Evolutionary conservation across 352 stramenopile species (phyloP), one percentile per base, ranked within the genome.

Genomic region (Bremia lactucae): DNA sequence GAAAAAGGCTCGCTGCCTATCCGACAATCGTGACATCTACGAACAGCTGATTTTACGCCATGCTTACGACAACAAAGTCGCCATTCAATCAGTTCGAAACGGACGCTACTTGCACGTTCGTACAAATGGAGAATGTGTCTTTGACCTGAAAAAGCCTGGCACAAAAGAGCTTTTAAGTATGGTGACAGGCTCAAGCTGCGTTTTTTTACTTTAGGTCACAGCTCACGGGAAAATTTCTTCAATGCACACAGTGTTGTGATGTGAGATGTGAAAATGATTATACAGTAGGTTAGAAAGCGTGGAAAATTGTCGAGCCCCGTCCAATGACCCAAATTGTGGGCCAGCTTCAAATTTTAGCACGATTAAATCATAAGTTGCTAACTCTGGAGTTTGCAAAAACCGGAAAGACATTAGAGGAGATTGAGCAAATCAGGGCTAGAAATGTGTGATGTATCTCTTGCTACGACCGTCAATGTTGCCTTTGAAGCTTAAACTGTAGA

Each of bases 141-240:
- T 72, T 22, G 57, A 65, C 33, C 31, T 33, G 2, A 65, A 56
- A 22, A 21, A 62, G 13, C 36, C 45, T 52, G 37, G 59, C 10
- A 26, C 54, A 14, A 64, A 50, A 46, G 54, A 65, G 25, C 46
- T 53, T 19, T 72, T 72, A 35, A 53, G 15, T 13, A 64, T 72
- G 36, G 61, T 68, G 25, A 65, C 52, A 16, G 52, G 59, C 22
- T 36, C 34, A 3, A 19, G 42, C 16, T 53, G 48, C 10, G 34
- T 18, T 8, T 36, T n/a, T 68, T 6, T 58, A 57, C 43, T 68
- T 68, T 28, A 49, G 65, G 16, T 71, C 57, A 9, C 51, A 39
- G 29, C 42, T 52, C 36, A 62, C 43, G 22, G 53, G 57, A 2
- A 58, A 57, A n/a, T 39, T 57, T 10, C 53, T 68, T 2, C 46